A percentile compares a stretch with the other conserved stretches of the same genome.
These are phyloP conservation scores for Penicillium samsonianum DNA, from an alignment of 495 filamentous ascomycete species.

Conservation along the genomic window DNA sequence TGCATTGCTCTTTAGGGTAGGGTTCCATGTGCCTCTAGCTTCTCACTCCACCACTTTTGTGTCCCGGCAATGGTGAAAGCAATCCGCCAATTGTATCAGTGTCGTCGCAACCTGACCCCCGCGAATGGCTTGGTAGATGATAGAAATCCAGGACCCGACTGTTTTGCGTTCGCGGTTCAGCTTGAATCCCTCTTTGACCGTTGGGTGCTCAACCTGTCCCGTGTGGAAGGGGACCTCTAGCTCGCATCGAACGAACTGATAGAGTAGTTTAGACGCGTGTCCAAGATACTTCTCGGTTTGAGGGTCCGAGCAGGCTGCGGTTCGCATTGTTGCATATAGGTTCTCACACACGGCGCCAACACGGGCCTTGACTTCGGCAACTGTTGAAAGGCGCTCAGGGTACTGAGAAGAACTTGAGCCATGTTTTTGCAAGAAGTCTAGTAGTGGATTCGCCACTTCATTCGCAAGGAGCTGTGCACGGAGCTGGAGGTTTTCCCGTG, in stretches of 20 bases:
- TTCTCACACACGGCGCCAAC: neutral
- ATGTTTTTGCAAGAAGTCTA: constrained; percentile 2
- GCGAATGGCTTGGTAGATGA: constrained; percentile 24
- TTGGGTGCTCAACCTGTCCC: constrained; percentile 31
- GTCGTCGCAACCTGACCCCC: constrained; percentile 1
- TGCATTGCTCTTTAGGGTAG: neutral
- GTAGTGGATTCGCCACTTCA: neutral
- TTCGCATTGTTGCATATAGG: constrained; percentile 6
- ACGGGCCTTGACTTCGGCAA: neutral
- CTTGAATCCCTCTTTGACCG: neutral
- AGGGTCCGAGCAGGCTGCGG: neutral
- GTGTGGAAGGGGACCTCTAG: constrained; percentile 25
- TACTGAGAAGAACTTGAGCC: constrained; percentile 1
- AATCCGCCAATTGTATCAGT: neutral
- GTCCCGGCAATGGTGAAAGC: constrained; percentile 1
- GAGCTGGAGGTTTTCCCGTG: constrained; percentile 1
- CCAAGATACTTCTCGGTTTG: constrained; percentile 12
- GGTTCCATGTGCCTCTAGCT: neutral
- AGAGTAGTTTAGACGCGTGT: constrained; percentile 13
- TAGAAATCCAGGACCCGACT: constrained; percentile 26
- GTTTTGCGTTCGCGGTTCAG: constrained; percentile 19
- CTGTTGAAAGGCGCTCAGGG: neutral
- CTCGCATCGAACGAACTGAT: constrained; percentile 18
- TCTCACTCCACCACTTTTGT: constrained; percentile 1
- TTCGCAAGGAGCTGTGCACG: neutral